phyloP scores from a whole-genome alignment of 1,284 basidiomycete genomes.

The Pascua sp. region DNA sequence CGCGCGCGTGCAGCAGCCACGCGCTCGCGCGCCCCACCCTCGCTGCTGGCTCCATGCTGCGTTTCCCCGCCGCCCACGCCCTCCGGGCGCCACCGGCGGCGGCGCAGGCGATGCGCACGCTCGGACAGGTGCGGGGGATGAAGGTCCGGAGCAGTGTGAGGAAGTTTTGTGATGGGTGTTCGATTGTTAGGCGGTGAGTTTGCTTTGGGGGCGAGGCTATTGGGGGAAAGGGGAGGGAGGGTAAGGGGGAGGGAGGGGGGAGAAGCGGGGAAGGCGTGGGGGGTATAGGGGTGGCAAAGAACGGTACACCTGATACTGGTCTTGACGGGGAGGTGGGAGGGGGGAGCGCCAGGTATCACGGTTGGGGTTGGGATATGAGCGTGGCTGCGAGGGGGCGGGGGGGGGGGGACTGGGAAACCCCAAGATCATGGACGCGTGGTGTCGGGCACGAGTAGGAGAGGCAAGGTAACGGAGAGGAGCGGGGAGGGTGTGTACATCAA shows the following conservation, averaged over 20 bases:
- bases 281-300: neutral
- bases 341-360: too few relatives aligned
- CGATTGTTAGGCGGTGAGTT: constrained; percentile 61
- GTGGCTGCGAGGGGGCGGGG: too few relatives aligned
- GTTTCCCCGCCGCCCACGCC: neutral
- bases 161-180: constrained; percentile 85
- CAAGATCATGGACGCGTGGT: too few relatives aligned
- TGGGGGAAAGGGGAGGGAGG: too few relatives aligned
- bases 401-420: too few relatives aligned
- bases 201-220: neutral
- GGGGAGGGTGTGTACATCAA: too few relatives aligned
- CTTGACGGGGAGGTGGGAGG: too few relatives aligned
- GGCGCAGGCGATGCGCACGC: constrained; percentile 15
- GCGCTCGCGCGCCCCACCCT: constrained; percentile 4
- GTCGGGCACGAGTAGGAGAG: too few relatives aligned
- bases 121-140: constrained; percentile 65
- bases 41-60: constrained; percentile 2
- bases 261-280: neutral
- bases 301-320: too few relatives aligned
- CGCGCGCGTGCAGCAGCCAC: constrained; percentile 15
- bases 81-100: neutral
- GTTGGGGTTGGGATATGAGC: too few relatives aligned
- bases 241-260: neutral
- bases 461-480: too few relatives aligned
- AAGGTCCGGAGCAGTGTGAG: constrained; percentile 95